A percentile compares a stretch with the other conserved stretches of the same genome.
phyloP scores from a whole-genome alignment of 2,329 filamentous ascomycete species.

The Botryotinia globosa region DNA sequence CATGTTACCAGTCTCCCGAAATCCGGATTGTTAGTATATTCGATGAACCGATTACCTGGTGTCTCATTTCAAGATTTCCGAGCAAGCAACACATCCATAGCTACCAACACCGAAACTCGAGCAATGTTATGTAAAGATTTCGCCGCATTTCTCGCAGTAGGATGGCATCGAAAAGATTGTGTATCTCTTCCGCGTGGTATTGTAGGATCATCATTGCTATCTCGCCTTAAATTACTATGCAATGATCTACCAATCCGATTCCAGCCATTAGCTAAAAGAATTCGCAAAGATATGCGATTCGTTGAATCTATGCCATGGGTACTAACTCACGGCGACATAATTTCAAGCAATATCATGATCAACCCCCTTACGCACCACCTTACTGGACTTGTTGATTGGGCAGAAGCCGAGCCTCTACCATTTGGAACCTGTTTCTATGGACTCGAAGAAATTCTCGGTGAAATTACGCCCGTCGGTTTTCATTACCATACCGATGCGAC shows the following conservation, averaged over 20 bases:
- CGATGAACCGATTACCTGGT: constrained; percentile 45
- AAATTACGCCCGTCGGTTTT: constrained; percentile 38
- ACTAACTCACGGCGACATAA: constrained; percentile 59
- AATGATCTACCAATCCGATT: constrained; percentile 41
- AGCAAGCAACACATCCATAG: constrained; percentile 1
- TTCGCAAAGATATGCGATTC: constrained; percentile 36
- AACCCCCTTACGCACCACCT: constrained; percentile 45
- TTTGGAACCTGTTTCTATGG: constrained; percentile 61
- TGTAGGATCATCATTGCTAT: constrained; percentile 44
- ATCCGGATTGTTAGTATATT: constrained; percentile 41
- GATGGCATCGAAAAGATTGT: constrained; percentile 38
- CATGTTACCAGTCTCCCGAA: constrained; percentile 40
- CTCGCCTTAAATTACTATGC: constrained; percentile 43
- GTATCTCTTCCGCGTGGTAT: constrained; percentile 31
- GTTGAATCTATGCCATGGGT: constrained; percentile 51
- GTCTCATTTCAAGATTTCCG: constrained; percentile 40
- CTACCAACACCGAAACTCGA: constrained; percentile 24
- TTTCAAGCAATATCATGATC: constrained; percentile 57
- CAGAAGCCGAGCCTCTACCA: constrained; percentile 58
- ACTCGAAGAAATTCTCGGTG: constrained; percentile 57
- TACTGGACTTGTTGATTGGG: constrained; percentile 61
- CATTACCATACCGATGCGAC: constrained; percentile 47
- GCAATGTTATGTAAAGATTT: constrained; percentile 44
- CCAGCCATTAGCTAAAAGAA: constrained; percentile 24
- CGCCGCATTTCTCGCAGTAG: constrained; percentile 42